These are phyloP conservation scores for Penicillium sp. DNA, from an alignment of 2,329 filamentous ascomycete species.

Conservation along the genomic window DNA sequence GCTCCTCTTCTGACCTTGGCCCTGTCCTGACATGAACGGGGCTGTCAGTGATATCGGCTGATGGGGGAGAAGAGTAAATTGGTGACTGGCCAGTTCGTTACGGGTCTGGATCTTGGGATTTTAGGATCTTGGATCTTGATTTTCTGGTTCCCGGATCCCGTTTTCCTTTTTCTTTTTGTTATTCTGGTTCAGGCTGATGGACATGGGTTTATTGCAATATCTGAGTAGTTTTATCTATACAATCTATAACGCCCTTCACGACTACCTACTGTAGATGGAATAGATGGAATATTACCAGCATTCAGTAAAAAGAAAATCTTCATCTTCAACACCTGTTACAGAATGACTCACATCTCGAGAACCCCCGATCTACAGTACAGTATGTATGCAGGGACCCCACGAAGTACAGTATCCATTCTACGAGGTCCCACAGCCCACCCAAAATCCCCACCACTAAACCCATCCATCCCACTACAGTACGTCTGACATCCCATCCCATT, in stretches of 20 bases:
- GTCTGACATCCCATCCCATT: neutral
- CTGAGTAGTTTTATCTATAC: neutral
- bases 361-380: neutral
- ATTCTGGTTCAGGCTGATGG: neutral
- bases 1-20: neutral
- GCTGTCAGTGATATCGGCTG: constrained; percentile 3
- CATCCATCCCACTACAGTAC: neutral
- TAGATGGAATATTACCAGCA: neutral
- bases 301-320: too few species aligned
- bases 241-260: neutral
- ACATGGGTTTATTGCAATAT: neutral
- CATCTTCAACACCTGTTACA: neutral
- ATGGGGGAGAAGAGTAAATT: neutral
- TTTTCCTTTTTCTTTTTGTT: neutral
- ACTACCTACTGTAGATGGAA: neutral
- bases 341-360: constrained; percentile 2
- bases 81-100: neutral
- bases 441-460: neutral
- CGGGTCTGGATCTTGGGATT: neutral
- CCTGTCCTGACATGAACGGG: neutral
- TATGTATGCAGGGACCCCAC: neutral
- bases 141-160: neutral
- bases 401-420: neutral
- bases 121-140: neutral
- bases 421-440: neutral